Evolutionary conservation across 225 moss, liverwort and hornwort species (phyloP).

Genomic region (Neckera pumila): DNA sequence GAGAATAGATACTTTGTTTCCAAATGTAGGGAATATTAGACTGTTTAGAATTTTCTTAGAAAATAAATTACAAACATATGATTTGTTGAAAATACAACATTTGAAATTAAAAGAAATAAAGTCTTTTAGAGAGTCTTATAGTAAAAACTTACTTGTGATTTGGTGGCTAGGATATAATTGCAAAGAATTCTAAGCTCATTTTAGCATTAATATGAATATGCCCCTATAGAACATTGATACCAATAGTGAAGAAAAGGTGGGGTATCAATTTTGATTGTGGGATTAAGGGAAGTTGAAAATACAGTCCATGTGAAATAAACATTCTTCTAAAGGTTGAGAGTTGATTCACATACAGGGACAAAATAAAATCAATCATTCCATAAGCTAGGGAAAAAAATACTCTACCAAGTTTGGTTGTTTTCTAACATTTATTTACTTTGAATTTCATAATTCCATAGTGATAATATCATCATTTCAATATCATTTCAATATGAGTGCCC

Average conservation of each 20-base stretch:
- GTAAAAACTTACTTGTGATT: rapidly evolving
- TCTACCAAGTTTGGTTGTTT: rapidly evolving
- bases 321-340: not conserved
- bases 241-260: not conserved
- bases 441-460: not conserved
- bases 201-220: not conserved
- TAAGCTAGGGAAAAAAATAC: not conserved
- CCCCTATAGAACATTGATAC: rapidly evolving
- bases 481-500: not conserved
- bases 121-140: rapidly evolving
- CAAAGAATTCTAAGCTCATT: not conserved
- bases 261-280: not conserved
- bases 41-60: rapidly evolving
- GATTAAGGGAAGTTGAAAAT: not conserved
- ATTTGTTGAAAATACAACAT: not conserved
- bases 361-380: too few relatives aligned
- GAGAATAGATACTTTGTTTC: too few relatives aligned
- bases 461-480: not conserved
- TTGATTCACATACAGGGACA: not conserved
- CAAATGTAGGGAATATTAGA: too few relatives aligned
- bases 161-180: rapidly evolving
- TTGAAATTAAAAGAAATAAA: not conserved
- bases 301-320: rapidly evolving
- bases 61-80: rapidly evolving
- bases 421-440: not conserved